Evolutionary conservation across 1,139 yeast species (phyloP).

Genomic region (Pneumocystis jirovecii): DNA sequence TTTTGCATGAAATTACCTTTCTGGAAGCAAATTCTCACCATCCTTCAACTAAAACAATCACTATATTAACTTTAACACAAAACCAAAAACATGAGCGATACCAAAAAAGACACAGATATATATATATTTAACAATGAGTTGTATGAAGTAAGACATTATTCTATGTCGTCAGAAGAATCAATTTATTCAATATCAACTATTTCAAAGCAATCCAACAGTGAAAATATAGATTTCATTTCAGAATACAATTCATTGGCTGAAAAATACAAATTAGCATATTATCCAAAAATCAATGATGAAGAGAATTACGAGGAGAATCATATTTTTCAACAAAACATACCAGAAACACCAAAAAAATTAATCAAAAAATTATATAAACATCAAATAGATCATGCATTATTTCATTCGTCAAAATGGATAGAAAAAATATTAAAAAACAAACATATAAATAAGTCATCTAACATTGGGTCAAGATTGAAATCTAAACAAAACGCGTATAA

Average conservation of each 20-base stretch:
- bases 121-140: neutral
- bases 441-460: neutral
- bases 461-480: neutral
- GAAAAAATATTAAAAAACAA: neutral
- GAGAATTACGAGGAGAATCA: neutral
- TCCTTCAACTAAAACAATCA: neutral
- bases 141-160: neutral
- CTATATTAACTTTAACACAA: neutral
- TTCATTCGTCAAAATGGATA: neutral
- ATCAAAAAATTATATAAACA: neutral
- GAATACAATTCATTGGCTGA: neutral
- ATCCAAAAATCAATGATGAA: neutral
- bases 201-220: neutral
- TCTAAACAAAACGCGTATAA: neutral
- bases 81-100: neutral
- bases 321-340: neutral
- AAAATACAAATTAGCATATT: neutral
- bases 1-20: neutral
- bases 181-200: neutral
- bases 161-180: neutral
- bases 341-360: neutral
- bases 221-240: neutral
- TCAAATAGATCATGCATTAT: neutral
- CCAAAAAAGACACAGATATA: neutral
- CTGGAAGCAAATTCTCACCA: neutral